Evolutionary conservation across 148 eudicot species (phyloP), one percentile per base, ranked within the genome.

Genomic region (Chenopodium quinoa): DNA sequence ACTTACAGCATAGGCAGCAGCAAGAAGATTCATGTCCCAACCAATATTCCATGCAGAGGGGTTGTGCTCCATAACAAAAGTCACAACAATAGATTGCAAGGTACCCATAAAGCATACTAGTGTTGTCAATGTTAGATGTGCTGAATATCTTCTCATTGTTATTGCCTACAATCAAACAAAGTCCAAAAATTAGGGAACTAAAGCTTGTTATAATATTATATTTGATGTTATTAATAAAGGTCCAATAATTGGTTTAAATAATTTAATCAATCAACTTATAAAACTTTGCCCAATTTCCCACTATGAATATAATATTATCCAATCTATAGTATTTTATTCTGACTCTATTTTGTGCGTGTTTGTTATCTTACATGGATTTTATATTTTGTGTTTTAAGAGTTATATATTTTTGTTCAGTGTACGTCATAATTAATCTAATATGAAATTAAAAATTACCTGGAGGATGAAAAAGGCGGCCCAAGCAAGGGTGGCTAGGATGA

Each of bases 1-100:
- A 46, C 86, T 84, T 83, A 95, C 99, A 62, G 99, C 97, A 81
- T 95, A 95, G 84, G 98, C 97, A 79, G 98, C 98, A 78, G 98
- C 97, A 29, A 94, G 88, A 22, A 94, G 91, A 82, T 94, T 94
- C 95, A 92, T 92, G 85, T 94, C 97, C 89, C 86, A 94, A 13
- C 98, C 97, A 86, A 94, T 94, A 40, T 83, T 60, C 98, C 97
- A 94, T 74, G 80, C 92, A 78, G 88, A 82, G 46, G 93, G 79
- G 70, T 75, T 91, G 77, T 90, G 98, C 54, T 94, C 98, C 97
- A 91, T 91, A 16, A 88, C 91, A 82, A 94, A 87, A 11, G 98
- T 94, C 29, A 94, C 93, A 32, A 84, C 93, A 75, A 88, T 88
- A 4, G 98, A 91, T 85, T 94, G 98, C n/a, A 94, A 85, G 71